Evolutionary conservation across 208 protist species (phyloP).

Genomic region (Acanthamoeba healyi): DNA sequence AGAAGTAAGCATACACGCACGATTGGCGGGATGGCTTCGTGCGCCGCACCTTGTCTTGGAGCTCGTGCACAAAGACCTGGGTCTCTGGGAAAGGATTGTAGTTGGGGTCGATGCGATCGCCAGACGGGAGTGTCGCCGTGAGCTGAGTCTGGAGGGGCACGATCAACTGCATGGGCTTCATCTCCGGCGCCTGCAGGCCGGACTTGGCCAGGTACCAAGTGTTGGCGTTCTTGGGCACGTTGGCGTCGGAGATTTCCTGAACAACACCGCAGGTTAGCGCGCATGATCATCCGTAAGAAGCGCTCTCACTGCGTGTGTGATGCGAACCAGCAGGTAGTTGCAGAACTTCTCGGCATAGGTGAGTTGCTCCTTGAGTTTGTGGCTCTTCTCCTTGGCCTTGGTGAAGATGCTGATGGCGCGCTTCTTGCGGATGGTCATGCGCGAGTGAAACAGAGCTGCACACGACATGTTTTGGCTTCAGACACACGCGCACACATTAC

Average conservation of each 20-base stretch:
- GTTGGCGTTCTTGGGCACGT: constrained; percentile 44
- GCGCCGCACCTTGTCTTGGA: constrained; percentile 78
- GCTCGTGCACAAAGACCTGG: constrained; percentile 22
- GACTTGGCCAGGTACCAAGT: background rate
- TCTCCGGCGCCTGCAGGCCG: constrained; percentile 37
- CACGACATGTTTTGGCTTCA: background rate
- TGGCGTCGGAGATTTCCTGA: constrained; percentile 56
- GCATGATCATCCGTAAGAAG: background rate
- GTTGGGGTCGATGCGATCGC: background rate
- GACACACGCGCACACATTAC: too few species aligned
- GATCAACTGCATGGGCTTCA: constrained; percentile 75
- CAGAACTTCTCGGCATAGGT: constrained; percentile 68
- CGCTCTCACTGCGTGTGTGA: background rate
- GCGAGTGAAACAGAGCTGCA: constrained; percentile 53
- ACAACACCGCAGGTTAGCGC: background rate
- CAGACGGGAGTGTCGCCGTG: constrained; percentile 54
- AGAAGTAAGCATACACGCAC: too few species aligned
- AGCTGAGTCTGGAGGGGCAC: constrained; percentile 79
- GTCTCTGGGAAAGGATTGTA: constrained; percentile 42
- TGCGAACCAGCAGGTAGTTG: constrained; percentile 58
- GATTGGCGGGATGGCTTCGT: too few species aligned
- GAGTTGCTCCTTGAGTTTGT: constrained; percentile 43
- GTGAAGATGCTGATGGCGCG: constrained; percentile 46
- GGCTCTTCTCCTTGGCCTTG: constrained; percentile 49
- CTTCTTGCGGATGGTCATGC: constrained; percentile 23